phyloP scores from a whole-genome alignment of 345 rosid species.

The Conringia planisiliqua region DNA sequence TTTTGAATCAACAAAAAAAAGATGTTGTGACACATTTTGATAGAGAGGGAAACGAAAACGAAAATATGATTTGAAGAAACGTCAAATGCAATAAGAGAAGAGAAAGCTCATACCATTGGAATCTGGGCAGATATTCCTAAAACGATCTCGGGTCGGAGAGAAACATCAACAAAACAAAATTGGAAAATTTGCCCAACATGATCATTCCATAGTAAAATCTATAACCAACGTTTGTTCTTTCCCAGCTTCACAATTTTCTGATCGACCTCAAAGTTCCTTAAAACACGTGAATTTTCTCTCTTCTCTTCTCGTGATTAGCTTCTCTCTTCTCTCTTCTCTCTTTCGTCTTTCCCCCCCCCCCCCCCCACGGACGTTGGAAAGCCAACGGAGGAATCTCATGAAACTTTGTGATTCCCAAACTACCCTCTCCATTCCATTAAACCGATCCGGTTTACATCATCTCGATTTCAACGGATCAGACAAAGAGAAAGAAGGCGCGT shows the following conservation, averaged over 20 bases:
- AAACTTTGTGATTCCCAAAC: background rate
- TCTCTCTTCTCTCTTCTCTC: constrained; percentile 7
- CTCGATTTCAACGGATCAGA: background rate
- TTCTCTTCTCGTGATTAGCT: background rate
- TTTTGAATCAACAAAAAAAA: background rate
- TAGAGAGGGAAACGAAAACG: background rate
- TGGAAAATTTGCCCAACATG: background rate
- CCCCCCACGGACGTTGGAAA: constrained; percentile 32
- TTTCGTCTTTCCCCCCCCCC: constrained; percentile 26
- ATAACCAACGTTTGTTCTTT: background rate
- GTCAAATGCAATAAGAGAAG: background rate
- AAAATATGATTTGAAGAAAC: background rate
- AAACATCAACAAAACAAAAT: constrained; percentile 2
- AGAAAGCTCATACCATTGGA: constrained; percentile 29
- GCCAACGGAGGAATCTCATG: constrained; percentile 16
- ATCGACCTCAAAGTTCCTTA: constrained; percentile 21
- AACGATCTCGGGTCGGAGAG: background rate
- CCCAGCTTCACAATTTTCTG: constrained; percentile 4
- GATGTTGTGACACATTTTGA: background rate
- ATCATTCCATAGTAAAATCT: background rate
- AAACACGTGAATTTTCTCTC: constrained; percentile 12
- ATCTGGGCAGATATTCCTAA: background rate
- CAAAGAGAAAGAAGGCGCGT: background rate
- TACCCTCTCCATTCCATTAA: background rate
- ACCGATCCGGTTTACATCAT: constrained; percentile 19